Base-by-base conservation (phyloP, 2,329 filamentous ascomycete genomes). In the Myrmaecium sp. region DNA sequence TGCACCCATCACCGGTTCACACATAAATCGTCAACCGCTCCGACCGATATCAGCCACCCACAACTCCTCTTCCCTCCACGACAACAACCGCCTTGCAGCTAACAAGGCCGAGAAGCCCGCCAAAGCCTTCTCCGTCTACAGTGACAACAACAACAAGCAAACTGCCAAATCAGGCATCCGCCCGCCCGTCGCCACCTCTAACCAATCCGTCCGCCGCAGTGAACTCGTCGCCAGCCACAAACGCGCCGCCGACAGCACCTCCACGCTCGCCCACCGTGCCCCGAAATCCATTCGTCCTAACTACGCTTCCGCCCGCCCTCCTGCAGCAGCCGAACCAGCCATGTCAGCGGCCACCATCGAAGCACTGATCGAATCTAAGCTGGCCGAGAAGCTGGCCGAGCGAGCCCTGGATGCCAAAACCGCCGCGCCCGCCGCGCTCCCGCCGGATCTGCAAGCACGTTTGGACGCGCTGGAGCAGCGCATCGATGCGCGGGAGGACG, bases 331-430 rank as follows among this genome's bases (percentile, higher is more conserved):
- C 34, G 34, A 53, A 37, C 36, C 41, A 35, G 34, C 41, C 51
- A 36, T 64, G 58, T 49, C 62, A 37, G 67, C 54, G 11, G 75
- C 72, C 8, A 74, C 74, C 27, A 91, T 95, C 33, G 84, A 94
- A 47, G 80, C 83, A 20, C 73, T 94, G 55, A 82, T 95, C 2
- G 80, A 93, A 51, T 80, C 77, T 40, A 92, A 92, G 43, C 80
- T 95, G 1, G 75, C 77, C 32, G 83, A 93, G 54, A 83, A 89
- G 18, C 60, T 95, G 1, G 82, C 84, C 0, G 74, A 75, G n/a
- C 69, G 76, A 28, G 70, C 68, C 1, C 44, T 69, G 10, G 64
- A 66, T 34, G 69, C 74, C 21, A 54, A 62, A 10, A 52, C 64
- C 32, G 46, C 58, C 31, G 30, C 46, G 37, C 34, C 54, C 37